Evolutionary conservation across 345 rosid genomes (phyloP).

Genomic region (Citrus reticulata): DNA sequence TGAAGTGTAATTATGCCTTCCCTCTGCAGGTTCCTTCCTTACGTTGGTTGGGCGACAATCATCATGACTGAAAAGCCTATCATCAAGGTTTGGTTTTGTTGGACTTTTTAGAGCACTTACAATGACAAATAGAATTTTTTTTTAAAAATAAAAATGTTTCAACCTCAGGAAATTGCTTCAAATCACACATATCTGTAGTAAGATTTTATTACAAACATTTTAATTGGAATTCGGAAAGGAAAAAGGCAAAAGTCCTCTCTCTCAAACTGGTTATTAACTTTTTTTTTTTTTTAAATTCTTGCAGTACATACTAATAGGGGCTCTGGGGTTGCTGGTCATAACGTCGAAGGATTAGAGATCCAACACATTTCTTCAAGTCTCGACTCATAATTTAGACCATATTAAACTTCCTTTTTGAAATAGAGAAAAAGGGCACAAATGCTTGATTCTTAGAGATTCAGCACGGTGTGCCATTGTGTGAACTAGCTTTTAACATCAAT

Average conservation of each 20-base stretch:
- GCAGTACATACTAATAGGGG: constrained; percentile 60
- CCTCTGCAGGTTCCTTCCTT: constrained; percentile 64
- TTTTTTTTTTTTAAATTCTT: not conserved
- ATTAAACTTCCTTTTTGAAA: not conserved
- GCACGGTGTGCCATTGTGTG: not conserved
- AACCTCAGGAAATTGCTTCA: not conserved
- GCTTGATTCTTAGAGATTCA: not conserved
- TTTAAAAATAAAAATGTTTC: too few species aligned
- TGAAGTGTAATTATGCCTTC: not conserved
- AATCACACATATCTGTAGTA: not conserved
- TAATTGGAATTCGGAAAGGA: too few species aligned
- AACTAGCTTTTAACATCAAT: not conserved
- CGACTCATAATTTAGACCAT: not conserved
- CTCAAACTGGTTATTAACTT: not conserved
- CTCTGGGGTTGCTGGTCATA: constrained; percentile 56
- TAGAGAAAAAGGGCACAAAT: not conserved
- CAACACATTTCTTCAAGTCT: not conserved
- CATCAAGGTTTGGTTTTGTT: constrained; percentile 54
- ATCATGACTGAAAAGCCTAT: constrained; percentile 72
- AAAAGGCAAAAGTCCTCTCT: not conserved
- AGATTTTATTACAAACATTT: not conserved
- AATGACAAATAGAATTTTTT: not conserved
- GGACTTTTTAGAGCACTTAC: not conserved
- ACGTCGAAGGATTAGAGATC: constrained; percentile 56
- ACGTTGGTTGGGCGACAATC: constrained; percentile 77